phyloP scores from a whole-genome alignment of 768 basidiomycete species.

The Termitomyces sp. region DNA sequence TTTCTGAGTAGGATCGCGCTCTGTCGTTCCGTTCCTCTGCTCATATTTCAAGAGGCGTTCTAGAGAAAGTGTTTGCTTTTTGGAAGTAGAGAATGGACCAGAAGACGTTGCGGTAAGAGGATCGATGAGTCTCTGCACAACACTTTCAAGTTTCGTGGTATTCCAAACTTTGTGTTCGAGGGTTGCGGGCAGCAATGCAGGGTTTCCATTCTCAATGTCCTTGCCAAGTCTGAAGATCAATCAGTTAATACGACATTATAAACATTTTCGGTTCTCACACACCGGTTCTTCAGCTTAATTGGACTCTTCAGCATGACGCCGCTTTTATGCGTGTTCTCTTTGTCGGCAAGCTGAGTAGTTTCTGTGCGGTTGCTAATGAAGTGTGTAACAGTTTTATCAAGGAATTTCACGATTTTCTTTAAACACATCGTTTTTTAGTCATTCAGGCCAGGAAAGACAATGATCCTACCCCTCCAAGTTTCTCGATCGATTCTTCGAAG shows the following conservation, averaged over 20 bases:
- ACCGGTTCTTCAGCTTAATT: slow-evolving; percentile 59
- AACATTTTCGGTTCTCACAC: slow-evolving; percentile 15
- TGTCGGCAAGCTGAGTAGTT: slow-evolving; percentile 41
- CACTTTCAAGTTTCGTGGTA: slow-evolving; percentile 64
- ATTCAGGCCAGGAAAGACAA: not conserved
- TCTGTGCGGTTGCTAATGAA: slow-evolving; percentile 65
- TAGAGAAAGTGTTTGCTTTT: slow-evolving; percentile 42
- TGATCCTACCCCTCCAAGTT: slow-evolving; percentile 74
- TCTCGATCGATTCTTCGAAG: slow-evolving; percentile 53
- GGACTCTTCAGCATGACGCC: slow-evolving; percentile 55
- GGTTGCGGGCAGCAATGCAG: slow-evolving; percentile 62
- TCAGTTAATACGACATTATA: not conserved
- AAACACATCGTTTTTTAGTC: not conserved
- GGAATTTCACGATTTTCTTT: slow-evolving; percentile 85
- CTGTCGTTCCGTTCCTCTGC: slow-evolving; percentile 79
- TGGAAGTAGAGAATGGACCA: slow-evolving; percentile 24
- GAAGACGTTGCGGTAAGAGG: slow-evolving; percentile 25
- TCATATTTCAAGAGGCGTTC: slow-evolving; percentile 75
- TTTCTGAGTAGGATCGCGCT: slow-evolving; percentile 88
- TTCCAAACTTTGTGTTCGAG: slow-evolving; percentile 89
- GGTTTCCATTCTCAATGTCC: slow-evolving; percentile 24
- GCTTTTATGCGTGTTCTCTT: slow-evolving; percentile 57
- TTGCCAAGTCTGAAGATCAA: slow-evolving; percentile 8
- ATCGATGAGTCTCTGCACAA: slow-evolving; percentile 62
- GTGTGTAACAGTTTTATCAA: slow-evolving; percentile 84